Evolutionary conservation across 1,284 basidiomycete species (phyloP).

Genomic region (Apiotrichum brassicae): DNA sequence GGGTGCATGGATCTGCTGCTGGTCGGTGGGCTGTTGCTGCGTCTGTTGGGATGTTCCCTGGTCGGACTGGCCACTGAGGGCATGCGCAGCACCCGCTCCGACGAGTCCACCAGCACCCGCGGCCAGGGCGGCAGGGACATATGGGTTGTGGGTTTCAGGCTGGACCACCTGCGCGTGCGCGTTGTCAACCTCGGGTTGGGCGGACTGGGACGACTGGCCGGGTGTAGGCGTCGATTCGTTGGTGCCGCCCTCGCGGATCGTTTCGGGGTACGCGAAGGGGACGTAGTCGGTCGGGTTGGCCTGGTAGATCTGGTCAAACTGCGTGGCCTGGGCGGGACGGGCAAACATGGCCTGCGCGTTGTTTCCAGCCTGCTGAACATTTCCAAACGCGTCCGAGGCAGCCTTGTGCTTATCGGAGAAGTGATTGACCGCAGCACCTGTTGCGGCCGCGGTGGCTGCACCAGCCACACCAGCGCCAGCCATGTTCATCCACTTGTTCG

Average conservation of each 20-base stretch:
- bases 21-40: conserved; percentile 29
- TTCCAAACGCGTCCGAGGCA: no score
- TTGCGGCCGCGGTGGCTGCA: background rate
- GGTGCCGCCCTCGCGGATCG: background rate
- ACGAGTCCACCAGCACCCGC: background rate
- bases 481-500: background rate
- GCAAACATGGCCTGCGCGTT: background rate
- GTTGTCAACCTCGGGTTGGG: background rate
- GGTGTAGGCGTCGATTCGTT: background rate
- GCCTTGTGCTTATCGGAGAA: background rate
- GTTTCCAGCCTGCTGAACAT: no score
- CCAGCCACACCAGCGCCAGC: background rate
- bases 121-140: background rate
- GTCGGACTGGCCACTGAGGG: background rate
- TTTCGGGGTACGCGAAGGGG: conserved; percentile 1
- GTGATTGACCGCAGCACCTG: background rate
- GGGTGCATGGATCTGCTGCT: no score
- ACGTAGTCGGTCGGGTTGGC: background rate
- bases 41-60: conserved; percentile 19
- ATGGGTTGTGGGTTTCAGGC: background rate
- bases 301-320: background rate
- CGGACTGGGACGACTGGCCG: no score
- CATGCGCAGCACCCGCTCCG: background rate
- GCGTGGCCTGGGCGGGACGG: background rate
- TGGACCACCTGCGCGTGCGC: background rate